A percentile compares a stretch with the other conserved stretches of the same genome.
Conservation (phyloP, 352 stramenopile genomes). For the Phytophthora chlamydospora region DNA sequence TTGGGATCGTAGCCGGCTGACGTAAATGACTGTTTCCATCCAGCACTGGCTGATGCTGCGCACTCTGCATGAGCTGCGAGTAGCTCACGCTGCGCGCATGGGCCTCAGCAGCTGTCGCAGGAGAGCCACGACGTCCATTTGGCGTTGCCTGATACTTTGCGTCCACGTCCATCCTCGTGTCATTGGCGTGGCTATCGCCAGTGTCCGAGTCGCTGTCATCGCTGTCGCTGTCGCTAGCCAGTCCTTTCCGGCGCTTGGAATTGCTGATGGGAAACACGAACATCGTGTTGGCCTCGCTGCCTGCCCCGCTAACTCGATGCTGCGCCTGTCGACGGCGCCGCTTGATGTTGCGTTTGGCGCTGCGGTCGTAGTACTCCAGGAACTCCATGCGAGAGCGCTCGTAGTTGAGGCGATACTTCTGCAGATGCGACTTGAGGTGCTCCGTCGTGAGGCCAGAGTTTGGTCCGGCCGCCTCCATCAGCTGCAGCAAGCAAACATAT, state of each 20-base stretch:
- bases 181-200: conserved; percentile 30
- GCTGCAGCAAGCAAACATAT: conserved; percentile 35
- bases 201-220: conserved; percentile 47
- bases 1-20: conserved; percentile 19
- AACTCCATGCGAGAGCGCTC: conserved; percentile 86
- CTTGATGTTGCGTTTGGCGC: conserved; percentile 65
- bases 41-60: conserved; percentile 28
- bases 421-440: conserved; percentile 88
- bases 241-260: conserved; percentile 48
- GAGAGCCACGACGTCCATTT: conserved; percentile 18
- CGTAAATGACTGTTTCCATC: conserved; percentile 15
- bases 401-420: conserved; percentile 91
- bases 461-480: conserved; percentile 70
- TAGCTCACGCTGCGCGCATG: conserved; percentile 26
- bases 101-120: conserved; percentile 4
- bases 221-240: conserved; percentile 44
- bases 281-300: conserved; percentile 68
- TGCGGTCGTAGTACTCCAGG: conserved; percentile 87
- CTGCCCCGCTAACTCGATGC: conserved; percentile 27
- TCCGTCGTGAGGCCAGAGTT: conserved; percentile 80
- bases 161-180: conserved; percentile 36
- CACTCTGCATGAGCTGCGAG: conserved; percentile 41
- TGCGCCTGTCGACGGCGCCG: conserved; percentile 48
- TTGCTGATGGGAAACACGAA: conserved; percentile 83
- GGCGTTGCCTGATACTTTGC: conserved; percentile 18